A percentile compares a stretch with the other conserved stretches of the same genome.
phyloP scores from a whole-genome alignment of 2,329 filamentous ascomycete species.

The Talaromyces sp. region DNA sequence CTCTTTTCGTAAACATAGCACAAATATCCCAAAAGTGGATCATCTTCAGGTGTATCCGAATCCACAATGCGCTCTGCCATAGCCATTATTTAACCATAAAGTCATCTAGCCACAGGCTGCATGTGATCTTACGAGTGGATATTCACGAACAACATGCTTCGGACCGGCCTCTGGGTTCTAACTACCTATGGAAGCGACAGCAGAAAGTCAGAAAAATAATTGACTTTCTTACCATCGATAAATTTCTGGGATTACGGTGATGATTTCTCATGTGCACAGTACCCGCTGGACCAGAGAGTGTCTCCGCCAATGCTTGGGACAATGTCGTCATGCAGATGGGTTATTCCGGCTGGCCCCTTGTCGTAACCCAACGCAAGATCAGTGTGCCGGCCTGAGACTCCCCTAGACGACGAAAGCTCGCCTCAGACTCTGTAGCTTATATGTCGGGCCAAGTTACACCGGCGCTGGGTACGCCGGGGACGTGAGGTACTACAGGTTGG shows the following conservation, averaged over 20 bases:
- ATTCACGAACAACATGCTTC: slow-evolving; percentile 47
- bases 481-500: too few species aligned
- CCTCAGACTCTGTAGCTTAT: too few species aligned
- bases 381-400: too few species aligned
- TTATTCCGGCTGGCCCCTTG: too few species aligned
- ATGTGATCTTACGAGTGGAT: slow-evolving; percentile 50
- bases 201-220: slow-evolving; percentile 34
- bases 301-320: slow-evolving; percentile 64
- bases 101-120: slow-evolving; percentile 49
- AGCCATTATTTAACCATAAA: slow-evolving; percentile 48
- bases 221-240: slow-evolving; percentile 63
- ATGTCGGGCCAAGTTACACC: too few species aligned
- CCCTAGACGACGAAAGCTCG: too few species aligned
- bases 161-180: slow-evolving; percentile 42
- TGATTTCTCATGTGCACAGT: slow-evolving; percentile 69
- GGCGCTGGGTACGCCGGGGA: too few species aligned
- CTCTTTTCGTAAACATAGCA: slow-evolving; percentile 67
- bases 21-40: slow-evolving; percentile 55
- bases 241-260: slow-evolving; percentile 66
- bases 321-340: slow-evolving; percentile 65
- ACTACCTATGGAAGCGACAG: slow-evolving; percentile 42
- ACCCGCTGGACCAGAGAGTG: slow-evolving; percentile 69
- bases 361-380: too few species aligned
- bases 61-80: slow-evolving; percentile 45
- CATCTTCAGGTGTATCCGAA: slow-evolving; percentile 49